Evolutionary conservation across 23 red algal species (phyloP), one percentile per base, ranked within the genome.

Genomic region (Agarophyton chilense): DNA sequence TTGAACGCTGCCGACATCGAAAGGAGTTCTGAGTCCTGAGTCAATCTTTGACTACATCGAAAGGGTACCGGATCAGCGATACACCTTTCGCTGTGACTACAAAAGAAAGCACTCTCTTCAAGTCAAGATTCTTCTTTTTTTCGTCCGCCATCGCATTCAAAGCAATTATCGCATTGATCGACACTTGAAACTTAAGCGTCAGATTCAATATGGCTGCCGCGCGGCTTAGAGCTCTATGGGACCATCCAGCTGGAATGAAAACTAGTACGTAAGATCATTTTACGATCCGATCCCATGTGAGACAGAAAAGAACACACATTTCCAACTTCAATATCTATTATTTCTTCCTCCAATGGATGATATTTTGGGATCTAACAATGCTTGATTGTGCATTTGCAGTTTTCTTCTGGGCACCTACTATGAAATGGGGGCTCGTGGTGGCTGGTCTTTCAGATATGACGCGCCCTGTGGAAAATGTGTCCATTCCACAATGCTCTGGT

Each of bases 401-500:
- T 44, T 93, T 94, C 77, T 91, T 98, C 81, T 94, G 86, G 89
- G 97, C 97, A n/a, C 97, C 97, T n/a, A 95, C 91, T 29, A 94
- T 99, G 97, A 99, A 99, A 57, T 99, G 97, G 97, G 97, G 92
- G n/a, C 83, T 99, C 39, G 97, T 99, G 10, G 53, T 90, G 19
- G 97, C 97, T 1, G 76, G 90, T 39, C 33, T 99, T 17, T 86
- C 92, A 21, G 97, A 99, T 53, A 94, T 99, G 87, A 93, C 92
- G 29, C 93, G 97, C 31, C 97, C 97, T 33, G 90, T 94, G 17
- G 93, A 95, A 46, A 87, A 93, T 54, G 84, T 99, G 41, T 99
- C 97, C 24, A 40, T 95, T 35, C 89, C 97, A 29, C 93, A 95
- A 82, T 96, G 91, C 44, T 53, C 91, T 28, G 94, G 94, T 89